phyloP scores from a whole-genome alignment of 495 filamentous ascomycete genomes.

The Trichoderma reesei region DNA sequence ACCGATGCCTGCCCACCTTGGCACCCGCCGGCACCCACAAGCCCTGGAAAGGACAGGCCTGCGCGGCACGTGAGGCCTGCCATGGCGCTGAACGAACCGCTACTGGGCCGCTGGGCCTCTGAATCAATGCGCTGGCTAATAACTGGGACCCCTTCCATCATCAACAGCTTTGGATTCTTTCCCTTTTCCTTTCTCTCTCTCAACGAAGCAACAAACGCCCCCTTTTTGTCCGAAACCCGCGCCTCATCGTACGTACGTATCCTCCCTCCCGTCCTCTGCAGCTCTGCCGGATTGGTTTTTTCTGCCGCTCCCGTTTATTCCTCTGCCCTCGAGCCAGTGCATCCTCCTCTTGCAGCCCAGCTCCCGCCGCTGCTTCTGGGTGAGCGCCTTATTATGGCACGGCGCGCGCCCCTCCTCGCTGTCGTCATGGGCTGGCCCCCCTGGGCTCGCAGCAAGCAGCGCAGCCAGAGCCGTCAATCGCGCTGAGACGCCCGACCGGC shows the following conservation, averaged over 20 bases:
- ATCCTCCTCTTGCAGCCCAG: background rate
- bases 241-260: slow-evolving; percentile 6
- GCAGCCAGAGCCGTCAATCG: background rate
- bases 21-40: background rate
- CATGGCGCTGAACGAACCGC: background rate
- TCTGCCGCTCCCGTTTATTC: background rate
- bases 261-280: slow-evolving; percentile 1
- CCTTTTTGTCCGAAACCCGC: background rate
- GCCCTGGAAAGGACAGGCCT: background rate
- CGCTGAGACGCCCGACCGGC: background rate
- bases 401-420: background rate
- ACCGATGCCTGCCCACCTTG: background rate
- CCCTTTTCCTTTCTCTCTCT: background rate
- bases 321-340: background rate
- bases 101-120: too few relatives aligned
- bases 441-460: background rate
- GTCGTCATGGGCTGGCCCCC: slow-evolving; percentile 7
- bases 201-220: slow-evolving; percentile 1
- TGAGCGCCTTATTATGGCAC: slow-evolving; percentile 5
- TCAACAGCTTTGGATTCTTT: background rate
- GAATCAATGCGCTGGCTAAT: background rate
- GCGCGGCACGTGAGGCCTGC: background rate
- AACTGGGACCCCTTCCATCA: background rate
- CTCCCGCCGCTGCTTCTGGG: background rate
- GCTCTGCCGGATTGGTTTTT: background rate